Evolutionary conservation across 176 grass and related monocot genomes (phyloP).

Genomic region (Olyra latifolia): DNA sequence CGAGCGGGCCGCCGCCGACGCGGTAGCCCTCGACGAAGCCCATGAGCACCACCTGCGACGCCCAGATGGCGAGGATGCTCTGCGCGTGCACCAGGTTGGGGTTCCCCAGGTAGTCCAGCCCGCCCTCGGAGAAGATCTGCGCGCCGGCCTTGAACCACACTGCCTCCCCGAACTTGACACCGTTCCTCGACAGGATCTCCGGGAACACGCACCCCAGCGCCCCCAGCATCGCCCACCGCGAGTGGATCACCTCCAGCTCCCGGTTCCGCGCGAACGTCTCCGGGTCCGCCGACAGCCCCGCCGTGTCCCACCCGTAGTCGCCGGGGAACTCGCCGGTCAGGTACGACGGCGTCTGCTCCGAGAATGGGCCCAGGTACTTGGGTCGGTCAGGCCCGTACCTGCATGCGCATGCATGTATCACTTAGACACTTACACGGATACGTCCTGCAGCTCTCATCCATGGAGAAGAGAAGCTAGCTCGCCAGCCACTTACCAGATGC

Average conservation of each 20-base stretch:
- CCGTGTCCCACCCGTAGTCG: constrained; percentile 95
- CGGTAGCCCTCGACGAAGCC: constrained; percentile 85
- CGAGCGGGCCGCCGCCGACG: constrained; percentile 62
- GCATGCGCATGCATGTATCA: no score
- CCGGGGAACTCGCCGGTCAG: constrained; percentile 89
- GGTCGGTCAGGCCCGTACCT: constrained; percentile 73
- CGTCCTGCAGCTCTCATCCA: no score
- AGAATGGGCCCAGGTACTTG: constrained; percentile 95
- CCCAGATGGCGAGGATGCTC: constrained; percentile 83
- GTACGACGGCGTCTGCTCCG: constrained; percentile 84
- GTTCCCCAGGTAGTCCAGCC: constrained; percentile 74
- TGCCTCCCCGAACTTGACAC: constrained; percentile 74
- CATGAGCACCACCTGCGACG: constrained; percentile 66
- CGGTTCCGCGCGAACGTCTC: constrained; percentile 84
- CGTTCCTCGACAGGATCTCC: constrained; percentile 63
- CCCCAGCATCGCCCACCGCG: constrained; percentile 69
- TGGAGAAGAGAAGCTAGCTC: not conserved
- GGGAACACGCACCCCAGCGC: constrained; percentile 68
- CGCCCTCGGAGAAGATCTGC: constrained; percentile 76
- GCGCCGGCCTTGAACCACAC: constrained; percentile 81
- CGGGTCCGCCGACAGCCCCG: constrained; percentile 77
- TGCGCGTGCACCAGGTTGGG: constrained; percentile 74
- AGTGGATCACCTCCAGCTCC: constrained; percentile 90
- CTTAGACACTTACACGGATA: no score
- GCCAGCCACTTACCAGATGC: constrained; percentile 71